Evolutionary conservation across 208 protist genomes (phyloP).

Genomic region (Wallacemonas rigidus): DNA sequence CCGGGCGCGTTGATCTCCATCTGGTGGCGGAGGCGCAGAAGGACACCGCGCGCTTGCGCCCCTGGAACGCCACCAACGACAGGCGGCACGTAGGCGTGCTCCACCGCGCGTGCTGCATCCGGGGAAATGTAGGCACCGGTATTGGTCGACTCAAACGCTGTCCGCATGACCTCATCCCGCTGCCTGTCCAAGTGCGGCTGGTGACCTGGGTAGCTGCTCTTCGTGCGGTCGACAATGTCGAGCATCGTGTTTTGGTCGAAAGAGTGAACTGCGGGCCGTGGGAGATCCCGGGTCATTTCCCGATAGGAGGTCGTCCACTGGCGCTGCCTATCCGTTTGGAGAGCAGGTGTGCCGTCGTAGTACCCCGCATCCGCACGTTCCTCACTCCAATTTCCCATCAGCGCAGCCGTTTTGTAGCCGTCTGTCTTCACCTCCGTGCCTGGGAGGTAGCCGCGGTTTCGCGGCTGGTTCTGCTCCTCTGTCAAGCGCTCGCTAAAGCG

Average conservation of each 20-base stretch:
- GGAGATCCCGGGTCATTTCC: slow-evolving; percentile 27
- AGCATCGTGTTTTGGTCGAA: slow-evolving; percentile 77
- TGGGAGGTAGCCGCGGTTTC: slow-evolving; percentile 84
- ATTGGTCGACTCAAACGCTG: slow-evolving; percentile 23
- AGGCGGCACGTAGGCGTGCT: slow-evolving; percentile 46
- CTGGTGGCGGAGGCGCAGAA: slow-evolving; percentile 69
- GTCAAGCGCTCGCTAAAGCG: slow-evolving; percentile 84
- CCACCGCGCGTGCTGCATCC: slow-evolving; percentile 28
- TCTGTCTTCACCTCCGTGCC: slow-evolving; percentile 74
- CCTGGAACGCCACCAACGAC: slow-evolving; percentile 55
- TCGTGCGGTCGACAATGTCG: slow-evolving; percentile 74
- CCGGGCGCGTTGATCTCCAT: slow-evolving; percentile 49
- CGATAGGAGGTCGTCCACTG: slow-evolving; percentile 32
- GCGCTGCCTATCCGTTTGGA: slow-evolving; percentile 63
- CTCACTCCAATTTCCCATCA: slow-evolving; percentile 89
- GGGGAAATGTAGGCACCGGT: slow-evolving; percentile 27
- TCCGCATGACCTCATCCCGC: slow-evolving; percentile 26
- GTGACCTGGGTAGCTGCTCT: slow-evolving; percentile 76
- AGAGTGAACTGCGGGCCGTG: slow-evolving; percentile 8
- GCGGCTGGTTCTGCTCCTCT: slow-evolving; percentile 79
- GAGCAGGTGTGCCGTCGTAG: slow-evolving; percentile 70
- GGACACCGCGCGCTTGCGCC: slow-evolving; percentile 62
- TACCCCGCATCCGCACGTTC: slow-evolving; percentile 78
- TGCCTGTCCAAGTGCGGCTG: slow-evolving; percentile 79
- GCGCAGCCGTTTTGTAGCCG: slow-evolving; percentile 74